Conservation (phyloP, 805 yeast genomes). For the Torulaspora maleeae region DNA sequence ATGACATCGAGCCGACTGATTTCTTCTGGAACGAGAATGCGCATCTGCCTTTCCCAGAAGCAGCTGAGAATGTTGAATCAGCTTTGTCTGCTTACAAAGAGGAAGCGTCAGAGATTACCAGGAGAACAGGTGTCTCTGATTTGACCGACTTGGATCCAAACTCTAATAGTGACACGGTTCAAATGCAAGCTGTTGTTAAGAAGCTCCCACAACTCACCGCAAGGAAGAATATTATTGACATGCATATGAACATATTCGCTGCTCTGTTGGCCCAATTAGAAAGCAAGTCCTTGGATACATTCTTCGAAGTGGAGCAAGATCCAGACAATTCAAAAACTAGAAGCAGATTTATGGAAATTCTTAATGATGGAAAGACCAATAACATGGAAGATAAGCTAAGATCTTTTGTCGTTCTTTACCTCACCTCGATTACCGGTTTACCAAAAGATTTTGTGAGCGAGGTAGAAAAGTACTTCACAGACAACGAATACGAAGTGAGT, state of each 20-base stretch:
- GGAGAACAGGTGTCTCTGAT: conserved; percentile 62
- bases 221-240: conserved; percentile 81
- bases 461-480: conserved; percentile 57
- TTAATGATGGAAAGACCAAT: conserved; percentile 48
- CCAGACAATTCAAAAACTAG: conserved; percentile 48
- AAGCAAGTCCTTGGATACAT: conserved; percentile 80
- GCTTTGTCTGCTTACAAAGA: conserved; percentile 76
- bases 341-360: conserved; percentile 54
- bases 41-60: conserved; percentile 92
- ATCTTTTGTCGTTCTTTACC: conserved; percentile 74
- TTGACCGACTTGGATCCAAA: conserved; percentile 66
- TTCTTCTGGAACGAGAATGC: conserved; percentile 86
- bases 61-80: conserved; percentile 91
- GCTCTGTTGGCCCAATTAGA: conserved; percentile 77
- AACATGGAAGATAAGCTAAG: conserved; percentile 82
- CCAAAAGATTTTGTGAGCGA: conserved; percentile 48
- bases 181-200: conserved; percentile 81
- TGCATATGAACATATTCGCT: conserved; percentile 94
- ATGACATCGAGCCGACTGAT: conserved; percentile 89
- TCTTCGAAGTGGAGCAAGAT: conserved; percentile 90
- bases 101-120: conserved; percentile 83
- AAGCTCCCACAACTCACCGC: conserved; percentile 89
- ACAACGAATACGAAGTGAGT: conserved; percentile 55
- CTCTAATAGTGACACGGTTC: conserved; percentile 51
- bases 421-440: conserved; percentile 43